These are phyloP conservation scores for Penicillium sp. DNA, from an alignment of 2,329 filamentous ascomycete species.

Conservation along the genomic window DNA sequence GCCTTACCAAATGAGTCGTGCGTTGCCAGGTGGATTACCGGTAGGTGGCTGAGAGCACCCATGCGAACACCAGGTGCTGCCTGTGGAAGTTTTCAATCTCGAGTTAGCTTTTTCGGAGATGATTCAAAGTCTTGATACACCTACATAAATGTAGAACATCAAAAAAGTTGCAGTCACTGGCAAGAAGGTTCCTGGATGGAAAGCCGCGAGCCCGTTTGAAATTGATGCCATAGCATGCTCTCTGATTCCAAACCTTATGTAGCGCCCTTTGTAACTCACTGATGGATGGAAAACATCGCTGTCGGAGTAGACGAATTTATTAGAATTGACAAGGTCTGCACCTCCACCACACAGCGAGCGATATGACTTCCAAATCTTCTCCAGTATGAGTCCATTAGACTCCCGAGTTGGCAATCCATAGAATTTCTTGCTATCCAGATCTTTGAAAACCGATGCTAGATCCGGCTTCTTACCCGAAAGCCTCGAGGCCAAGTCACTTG, in stretches of 20 bases:
- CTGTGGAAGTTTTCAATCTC: not conserved
- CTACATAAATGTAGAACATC: constrained; percentile 59
- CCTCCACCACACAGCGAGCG: constrained; percentile 21
- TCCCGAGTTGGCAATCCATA: constrained; percentile 15
- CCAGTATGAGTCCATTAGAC: constrained; percentile 14
- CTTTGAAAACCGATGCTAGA: not conserved
- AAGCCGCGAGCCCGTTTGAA: constrained; percentile 72
- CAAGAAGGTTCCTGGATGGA: constrained; percentile 56
- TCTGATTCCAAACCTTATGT: constrained; percentile 84
- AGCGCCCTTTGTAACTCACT: constrained; percentile 56
- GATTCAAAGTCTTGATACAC: not conserved
- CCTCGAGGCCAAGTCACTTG: not conserved
- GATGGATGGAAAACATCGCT: constrained; percentile 18
- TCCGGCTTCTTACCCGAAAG: not conserved
- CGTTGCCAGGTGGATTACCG: constrained; percentile 62
- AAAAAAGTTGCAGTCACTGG: constrained; percentile 63
- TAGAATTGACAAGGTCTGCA: constrained; percentile 28
- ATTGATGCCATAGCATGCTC: constrained; percentile 91
- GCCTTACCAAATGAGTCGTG: no score
- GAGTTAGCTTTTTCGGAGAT: no score
- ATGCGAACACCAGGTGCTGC: constrained; percentile 62
- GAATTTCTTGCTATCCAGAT: constrained; percentile 9
- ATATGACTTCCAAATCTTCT: constrained; percentile 13
- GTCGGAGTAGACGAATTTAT: constrained; percentile 17
- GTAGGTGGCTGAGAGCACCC: constrained; percentile 60